These are phyloP conservation scores for Metschnikowia santaceciliae DNA, from an alignment of 805 yeast species.

Conservation along the genomic window DNA sequence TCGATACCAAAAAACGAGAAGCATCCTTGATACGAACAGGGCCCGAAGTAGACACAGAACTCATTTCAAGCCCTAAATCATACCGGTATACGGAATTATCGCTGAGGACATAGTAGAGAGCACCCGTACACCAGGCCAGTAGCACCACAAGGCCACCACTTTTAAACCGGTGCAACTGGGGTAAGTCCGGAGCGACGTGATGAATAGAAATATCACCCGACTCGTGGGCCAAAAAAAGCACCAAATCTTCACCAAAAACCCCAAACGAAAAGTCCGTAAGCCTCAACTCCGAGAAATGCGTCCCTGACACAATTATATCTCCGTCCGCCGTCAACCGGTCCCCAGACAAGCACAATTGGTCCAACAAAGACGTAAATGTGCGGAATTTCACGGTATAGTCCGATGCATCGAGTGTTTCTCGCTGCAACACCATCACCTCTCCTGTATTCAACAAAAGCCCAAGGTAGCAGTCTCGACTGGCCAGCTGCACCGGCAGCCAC, in stretches of 20 bases:
- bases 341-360: conserved; percentile 20
- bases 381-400: conserved; percentile 24
- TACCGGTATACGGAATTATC: conserved; percentile 20
- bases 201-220: conserved; percentile 17
- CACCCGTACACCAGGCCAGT: conserved; percentile 15
- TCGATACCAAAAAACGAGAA: conserved; percentile 15
- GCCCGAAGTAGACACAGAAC: background rate
- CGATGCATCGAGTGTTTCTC: conserved; percentile 22
- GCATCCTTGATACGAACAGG: conserved; percentile 6
- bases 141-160: conserved; percentile 11
- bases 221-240: conserved; percentile 16
- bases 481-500: conserved; percentile 28
- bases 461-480: conserved; percentile 26
- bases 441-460: conserved; percentile 37
- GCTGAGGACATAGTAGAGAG: conserved; percentile 11
- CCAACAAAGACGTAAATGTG: conserved; percentile 25
- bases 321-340: conserved; percentile 16
- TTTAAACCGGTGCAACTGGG: conserved; percentile 4
- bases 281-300: conserved; percentile 22
- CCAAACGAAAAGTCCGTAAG: conserved; percentile 28
- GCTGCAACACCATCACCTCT: conserved; percentile 30
- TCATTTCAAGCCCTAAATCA: background rate
- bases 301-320: conserved; percentile 19
- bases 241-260: conserved; percentile 5
- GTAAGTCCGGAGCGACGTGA: conserved; percentile 7